phyloP scores from a whole-genome alignment of 2,329 filamentous ascomycete genomes.

The Fusarium longipes region DNA sequence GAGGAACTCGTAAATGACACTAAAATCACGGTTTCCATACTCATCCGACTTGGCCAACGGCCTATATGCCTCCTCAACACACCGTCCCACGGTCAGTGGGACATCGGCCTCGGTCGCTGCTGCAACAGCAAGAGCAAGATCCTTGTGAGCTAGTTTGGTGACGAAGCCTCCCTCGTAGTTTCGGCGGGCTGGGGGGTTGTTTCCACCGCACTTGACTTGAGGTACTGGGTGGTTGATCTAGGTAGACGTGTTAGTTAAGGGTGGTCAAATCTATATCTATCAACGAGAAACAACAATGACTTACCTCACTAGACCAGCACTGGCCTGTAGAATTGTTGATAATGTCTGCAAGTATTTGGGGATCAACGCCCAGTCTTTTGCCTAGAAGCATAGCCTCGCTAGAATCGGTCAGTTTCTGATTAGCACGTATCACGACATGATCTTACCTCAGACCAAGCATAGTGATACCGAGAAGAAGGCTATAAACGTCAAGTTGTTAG shows the following conservation, averaged over 20 bases:
- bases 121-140: not conserved
- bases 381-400: not conserved
- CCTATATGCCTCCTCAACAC: not conserved
- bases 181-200: not conserved
- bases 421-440: too few relatives aligned
- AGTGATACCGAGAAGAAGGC: not conserved
- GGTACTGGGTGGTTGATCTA: not conserved
- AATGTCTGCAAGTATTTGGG: not conserved
- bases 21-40: not conserved
- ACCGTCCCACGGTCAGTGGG: not conserved
- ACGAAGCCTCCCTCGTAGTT: not conserved
- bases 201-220: not conserved
- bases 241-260: too few relatives aligned
- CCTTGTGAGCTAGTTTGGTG: not conserved
- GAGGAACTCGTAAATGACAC: not conserved
- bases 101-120: not conserved
- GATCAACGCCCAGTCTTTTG: not conserved
- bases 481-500: too few relatives aligned
- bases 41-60: not conserved
- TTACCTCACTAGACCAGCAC: constrained; percentile 2
- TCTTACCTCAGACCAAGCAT: not conserved
- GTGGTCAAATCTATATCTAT: too few relatives aligned
- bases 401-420: too few relatives aligned
- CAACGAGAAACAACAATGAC: too few relatives aligned
- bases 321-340: not conserved